Evolutionary conservation across 306 rosid genomes (phyloP).

Genomic region (Trichosanthes cucumerina): DNA sequence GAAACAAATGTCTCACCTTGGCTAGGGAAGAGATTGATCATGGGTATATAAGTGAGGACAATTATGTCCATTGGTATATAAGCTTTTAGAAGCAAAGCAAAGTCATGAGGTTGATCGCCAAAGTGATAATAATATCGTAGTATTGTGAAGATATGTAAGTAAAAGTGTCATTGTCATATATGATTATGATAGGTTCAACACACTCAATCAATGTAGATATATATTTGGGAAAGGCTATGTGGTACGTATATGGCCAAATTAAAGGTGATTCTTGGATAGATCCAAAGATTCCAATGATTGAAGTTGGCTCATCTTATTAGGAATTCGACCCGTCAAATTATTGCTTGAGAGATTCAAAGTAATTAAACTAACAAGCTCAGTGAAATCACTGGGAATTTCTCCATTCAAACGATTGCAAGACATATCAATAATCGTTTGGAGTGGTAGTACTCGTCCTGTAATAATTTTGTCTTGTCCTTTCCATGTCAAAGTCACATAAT

Average conservation of each 20-base stretch:
- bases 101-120: too few relatives aligned
- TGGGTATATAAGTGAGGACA: too few relatives aligned
- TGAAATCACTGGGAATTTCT: neutral
- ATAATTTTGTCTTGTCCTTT: neutral
- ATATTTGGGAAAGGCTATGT: neutral
- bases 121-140: too few relatives aligned
- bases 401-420: neutral
- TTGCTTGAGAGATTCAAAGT: neutral
- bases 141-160: too few relatives aligned
- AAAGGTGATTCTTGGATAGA: neutral
- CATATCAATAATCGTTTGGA: neutral
- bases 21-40: too few relatives aligned
- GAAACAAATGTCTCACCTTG: too few relatives aligned
- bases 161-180: too few relatives aligned
- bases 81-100: too few relatives aligned
- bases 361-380: neutral
- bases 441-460: too few relatives aligned
- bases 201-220: neutral
- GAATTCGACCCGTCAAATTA: neutral
- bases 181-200: neutral
- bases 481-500: neutral
- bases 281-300: neutral
- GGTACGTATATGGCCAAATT: neutral
- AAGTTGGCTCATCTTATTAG: neutral
- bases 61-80: too few relatives aligned